Percentiles rank a stretch among this genome's conserved stretches.
Conservation (phyloP, 148 eudicot species). For the Talinum fruticosum region DNA sequence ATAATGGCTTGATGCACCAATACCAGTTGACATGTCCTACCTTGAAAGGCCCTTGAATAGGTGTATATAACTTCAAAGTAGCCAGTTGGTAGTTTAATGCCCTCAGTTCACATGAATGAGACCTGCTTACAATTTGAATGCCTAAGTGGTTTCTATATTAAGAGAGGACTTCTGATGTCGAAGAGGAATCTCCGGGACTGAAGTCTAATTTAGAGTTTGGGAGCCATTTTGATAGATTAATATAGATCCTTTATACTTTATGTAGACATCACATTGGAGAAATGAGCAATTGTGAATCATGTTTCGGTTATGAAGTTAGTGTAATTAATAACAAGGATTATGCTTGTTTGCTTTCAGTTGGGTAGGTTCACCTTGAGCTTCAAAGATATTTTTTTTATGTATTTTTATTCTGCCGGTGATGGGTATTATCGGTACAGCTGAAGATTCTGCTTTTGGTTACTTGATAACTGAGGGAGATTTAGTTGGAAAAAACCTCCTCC, state of each 20-base stretch:
- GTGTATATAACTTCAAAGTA: neutral
- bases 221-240: neutral
- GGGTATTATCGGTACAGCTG: no score
- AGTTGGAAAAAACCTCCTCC: neutral
- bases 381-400: no score
- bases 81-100: neutral
- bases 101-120: neutral
- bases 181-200: neutral
- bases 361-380: no score
- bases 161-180: neutral
- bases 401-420: no score
- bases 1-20: constrained; percentile 16
- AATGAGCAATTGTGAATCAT: neutral
- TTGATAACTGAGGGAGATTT: neutral
- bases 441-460: neutral
- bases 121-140: neutral
- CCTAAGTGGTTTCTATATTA: neutral
- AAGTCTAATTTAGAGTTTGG: neutral
- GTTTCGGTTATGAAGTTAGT: no score
- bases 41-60: neutral
- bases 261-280: no score
- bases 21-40: neutral
- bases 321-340: neutral
- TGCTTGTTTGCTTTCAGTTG: neutral
- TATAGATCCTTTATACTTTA: neutral